Percentiles rank a stretch among this genome's conserved stretches.
phyloP scores from a whole-genome alignment of 2,329 filamentous ascomycete species.

The Pestalotiopsis sp. region DNA sequence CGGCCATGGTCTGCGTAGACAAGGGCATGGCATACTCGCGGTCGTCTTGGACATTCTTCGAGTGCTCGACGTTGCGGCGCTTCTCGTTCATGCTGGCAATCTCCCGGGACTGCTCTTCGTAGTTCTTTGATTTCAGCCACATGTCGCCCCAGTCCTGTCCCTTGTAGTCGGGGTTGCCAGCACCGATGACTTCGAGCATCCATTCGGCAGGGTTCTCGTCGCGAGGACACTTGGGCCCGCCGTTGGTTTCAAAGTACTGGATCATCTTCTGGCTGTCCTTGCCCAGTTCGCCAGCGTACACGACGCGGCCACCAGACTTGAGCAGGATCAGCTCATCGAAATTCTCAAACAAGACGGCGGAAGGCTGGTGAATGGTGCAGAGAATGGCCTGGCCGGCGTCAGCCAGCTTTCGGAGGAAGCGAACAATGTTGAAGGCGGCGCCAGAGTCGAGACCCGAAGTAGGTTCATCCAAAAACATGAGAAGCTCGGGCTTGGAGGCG shows the following conservation, averaged over 20 bases:
- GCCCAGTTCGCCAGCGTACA: slow-evolving; percentile 58
- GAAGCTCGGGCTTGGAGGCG: slow-evolving; percentile 58
- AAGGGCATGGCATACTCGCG: slow-evolving; percentile 69
- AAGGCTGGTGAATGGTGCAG: slow-evolving; percentile 64
- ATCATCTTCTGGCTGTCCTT: slow-evolving; percentile 49
- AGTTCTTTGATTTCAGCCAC: slow-evolving; percentile 58
- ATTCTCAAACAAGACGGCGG: slow-evolving; percentile 55
- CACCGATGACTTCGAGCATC: slow-evolving; percentile 61
- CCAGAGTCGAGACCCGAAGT: slow-evolving; percentile 61
- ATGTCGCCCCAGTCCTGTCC: slow-evolving; percentile 65
- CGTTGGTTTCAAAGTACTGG: slow-evolving; percentile 54
- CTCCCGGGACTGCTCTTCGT: slow-evolving; percentile 46
- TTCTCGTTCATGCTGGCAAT: slow-evolving; percentile 54
- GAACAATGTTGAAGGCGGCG: slow-evolving; percentile 63
- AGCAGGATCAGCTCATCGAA: slow-evolving; percentile 61
- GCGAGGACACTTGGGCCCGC: slow-evolving; percentile 47
- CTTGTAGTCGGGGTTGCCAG: slow-evolving; percentile 59
- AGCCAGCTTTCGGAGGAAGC: slow-evolving; percentile 63
- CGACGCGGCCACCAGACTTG: slow-evolving; percentile 53
- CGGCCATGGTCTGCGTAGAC: slow-evolving; percentile 62
- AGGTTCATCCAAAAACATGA: slow-evolving; percentile 68
- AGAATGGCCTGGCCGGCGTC: slow-evolving; percentile 62
- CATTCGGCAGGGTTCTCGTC: slow-evolving; percentile 57
- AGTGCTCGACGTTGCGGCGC: slow-evolving; percentile 41
- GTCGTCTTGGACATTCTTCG: slow-evolving; percentile 47